Base-by-base conservation (phyloP, 179 eudicot genomes). In the Pouteria campechiana region DNA sequence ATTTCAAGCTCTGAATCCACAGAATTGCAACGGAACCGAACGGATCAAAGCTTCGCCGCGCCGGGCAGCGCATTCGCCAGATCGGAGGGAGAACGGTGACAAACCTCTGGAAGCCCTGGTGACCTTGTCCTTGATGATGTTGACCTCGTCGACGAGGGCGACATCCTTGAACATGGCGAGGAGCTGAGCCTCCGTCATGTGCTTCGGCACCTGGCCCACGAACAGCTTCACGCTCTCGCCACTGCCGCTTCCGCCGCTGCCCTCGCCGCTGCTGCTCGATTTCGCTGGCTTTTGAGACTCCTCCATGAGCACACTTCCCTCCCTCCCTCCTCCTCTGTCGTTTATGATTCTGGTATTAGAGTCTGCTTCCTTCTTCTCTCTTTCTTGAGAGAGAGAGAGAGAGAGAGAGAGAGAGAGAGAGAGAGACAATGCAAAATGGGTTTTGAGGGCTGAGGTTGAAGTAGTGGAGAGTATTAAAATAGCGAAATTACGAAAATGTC, bases 121-220 rank as follows among this genome's bases (percentile, higher is more conserved):
- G 20, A 55, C 50, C 67, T 78, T 89, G 69, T 89, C 97, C 37
- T 72, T 85, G 71, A 89, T 89, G 53, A 89, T 54, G 78, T 81
- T 85, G 93, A 89, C 90, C 49, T 85, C 79, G 44, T 89, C 97
- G 9, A 89, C 95, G 11, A 63, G 14, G 22, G 95, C 81, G 8
- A 76, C 68, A 50, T 89, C 89, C 25, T 64, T 23, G 70, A 89
- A 89, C 60, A 89, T 4, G 39, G 68, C 65, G 11, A 76, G 49
- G 2, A 89, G 77, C 53, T 89, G 74, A 12, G 52, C 50, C 51
- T 89, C 95, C 2, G 73, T 72, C 77, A 81, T 74, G 37, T 81
- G 79, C 70, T 89, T 89, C 10, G 97, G 97, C 5, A 85, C 83
- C 76, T 89, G 97, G 32, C 97, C 97, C 9, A 89, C 97, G 60